A percentile compares a stretch with the other conserved stretches of the same genome.
These are phyloP conservation scores for Zopfochytrium polystomum DNA, from an alignment of 371 early-diverging fungal genomes.

Conservation along the genomic window DNA sequence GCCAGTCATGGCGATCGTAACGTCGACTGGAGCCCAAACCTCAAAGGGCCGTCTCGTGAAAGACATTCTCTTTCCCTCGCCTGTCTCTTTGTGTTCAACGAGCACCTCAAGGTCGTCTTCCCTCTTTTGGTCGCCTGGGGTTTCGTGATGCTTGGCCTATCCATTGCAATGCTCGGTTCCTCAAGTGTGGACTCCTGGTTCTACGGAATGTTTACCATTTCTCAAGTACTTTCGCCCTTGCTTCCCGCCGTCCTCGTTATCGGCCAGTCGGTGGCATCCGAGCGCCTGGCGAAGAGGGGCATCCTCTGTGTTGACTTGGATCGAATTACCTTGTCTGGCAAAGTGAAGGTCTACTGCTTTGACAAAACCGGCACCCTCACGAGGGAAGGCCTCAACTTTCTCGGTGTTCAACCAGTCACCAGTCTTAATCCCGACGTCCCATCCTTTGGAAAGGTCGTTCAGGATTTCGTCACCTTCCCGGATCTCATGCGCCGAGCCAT, in stretches of 20 bases:
- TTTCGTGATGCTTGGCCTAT: slow-evolving; percentile 49
- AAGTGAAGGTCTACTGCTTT: slow-evolving; percentile 89
- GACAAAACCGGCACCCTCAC: slow-evolving; percentile 88
- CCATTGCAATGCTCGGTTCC: slow-evolving; percentile 45
- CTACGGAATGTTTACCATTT: slow-evolving; percentile 67
- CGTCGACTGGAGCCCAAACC: slow-evolving; percentile 70
- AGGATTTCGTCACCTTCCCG: slow-evolving; percentile 40
- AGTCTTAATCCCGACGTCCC: background rate
- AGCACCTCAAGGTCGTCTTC: slow-evolving; percentile 68
- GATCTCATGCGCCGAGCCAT: slow-evolving; percentile 60
- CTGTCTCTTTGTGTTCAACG: slow-evolving; percentile 68
- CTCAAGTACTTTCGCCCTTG: slow-evolving; percentile 63
- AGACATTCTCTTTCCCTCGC: slow-evolving; percentile 68
- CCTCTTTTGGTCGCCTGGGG: slow-evolving; percentile 64
- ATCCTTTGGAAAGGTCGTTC: slow-evolving; percentile 35
- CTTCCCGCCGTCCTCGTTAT: slow-evolving; percentile 83
- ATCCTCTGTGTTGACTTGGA: slow-evolving; percentile 73
- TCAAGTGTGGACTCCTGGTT: slow-evolving; percentile 40
- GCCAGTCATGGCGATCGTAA: slow-evolving; percentile 56
- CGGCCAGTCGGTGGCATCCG: slow-evolving; percentile 84
- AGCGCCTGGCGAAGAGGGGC: slow-evolving; percentile 59
- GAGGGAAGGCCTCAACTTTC: slow-evolving; percentile 70
- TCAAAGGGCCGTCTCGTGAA: slow-evolving; percentile 73
- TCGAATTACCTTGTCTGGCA: slow-evolving; percentile 73
- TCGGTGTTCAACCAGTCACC: slow-evolving; percentile 39